A percentile compares a stretch with the other conserved stretches of the same genome.
Conservation (phyloP, 2,329 filamentous ascomycete genomes). For the Ceratocystis albifundus region DNA sequence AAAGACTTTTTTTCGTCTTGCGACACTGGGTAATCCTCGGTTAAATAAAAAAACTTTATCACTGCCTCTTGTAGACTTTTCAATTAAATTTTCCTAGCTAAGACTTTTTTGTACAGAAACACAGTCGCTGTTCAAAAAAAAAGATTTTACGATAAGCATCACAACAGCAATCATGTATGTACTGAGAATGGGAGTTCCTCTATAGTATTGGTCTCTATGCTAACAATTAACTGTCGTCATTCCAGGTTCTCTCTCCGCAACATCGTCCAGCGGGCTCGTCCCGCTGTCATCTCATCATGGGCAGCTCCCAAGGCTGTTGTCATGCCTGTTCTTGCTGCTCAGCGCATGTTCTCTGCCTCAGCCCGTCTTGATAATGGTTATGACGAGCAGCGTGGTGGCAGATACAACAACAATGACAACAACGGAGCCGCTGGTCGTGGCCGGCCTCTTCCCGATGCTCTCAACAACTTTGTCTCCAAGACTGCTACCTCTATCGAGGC, state of each 20-base stretch:
- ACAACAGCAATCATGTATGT: conserved; percentile 1
- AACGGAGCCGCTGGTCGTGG: background rate
- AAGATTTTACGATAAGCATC: background rate
- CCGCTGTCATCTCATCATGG: conserved; percentile 14
- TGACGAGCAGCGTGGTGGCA: background rate
- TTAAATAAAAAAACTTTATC: conserved; percentile 4
- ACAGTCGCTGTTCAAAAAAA: background rate
- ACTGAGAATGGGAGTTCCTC: background rate
- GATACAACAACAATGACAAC: conserved; percentile 10
- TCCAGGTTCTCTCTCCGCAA: conserved; percentile 20
- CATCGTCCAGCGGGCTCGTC: conserved; percentile 20
- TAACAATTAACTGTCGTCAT: background rate
- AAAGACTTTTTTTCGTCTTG: background rate
- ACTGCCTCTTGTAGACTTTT: background rate
- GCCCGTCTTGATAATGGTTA: background rate
- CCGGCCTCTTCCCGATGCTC: conserved; percentile 2
- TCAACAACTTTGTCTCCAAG: conserved; percentile 21
- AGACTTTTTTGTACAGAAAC: background rate
- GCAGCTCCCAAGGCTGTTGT: conserved; percentile 5
- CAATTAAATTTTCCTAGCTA: background rate
- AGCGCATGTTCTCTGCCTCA: conserved; percentile 17
- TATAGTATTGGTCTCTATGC: background rate
- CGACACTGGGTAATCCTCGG: conserved; percentile 13
- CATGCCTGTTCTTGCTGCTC: background rate
- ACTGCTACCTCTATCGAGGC: conserved; percentile 18